Evolutionary conservation across 2,329 filamentous ascomycete genomes (phyloP).

Genomic region (Parastagonospora nodorum): DNA sequence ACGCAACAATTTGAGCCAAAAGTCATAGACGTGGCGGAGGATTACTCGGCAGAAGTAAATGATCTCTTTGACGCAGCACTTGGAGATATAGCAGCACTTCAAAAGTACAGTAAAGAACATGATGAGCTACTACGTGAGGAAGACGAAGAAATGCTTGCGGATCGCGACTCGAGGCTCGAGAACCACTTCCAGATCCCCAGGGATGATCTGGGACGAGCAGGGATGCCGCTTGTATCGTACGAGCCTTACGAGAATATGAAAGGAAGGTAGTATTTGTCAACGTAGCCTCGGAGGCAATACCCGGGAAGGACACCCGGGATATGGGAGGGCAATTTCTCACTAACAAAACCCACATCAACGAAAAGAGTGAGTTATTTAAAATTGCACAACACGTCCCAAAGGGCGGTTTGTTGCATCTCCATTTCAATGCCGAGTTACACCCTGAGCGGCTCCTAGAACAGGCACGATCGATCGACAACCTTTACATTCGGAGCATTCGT

Average conservation of each 20-base stretch:
- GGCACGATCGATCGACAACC: conserved; percentile 56
- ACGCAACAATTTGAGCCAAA: conserved; percentile 15
- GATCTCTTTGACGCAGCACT: conserved; percentile 13
- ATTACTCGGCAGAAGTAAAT: background rate
- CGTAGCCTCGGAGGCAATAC: conserved; percentile 48
- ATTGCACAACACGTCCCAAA: conserved; percentile 69
- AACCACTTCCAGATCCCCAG: conserved; percentile 3
- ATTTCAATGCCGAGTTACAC: conserved; percentile 76
- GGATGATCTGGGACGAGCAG: conserved; percentile 30
- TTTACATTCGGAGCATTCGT: conserved; percentile 70
- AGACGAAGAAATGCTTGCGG: conserved; percentile 42
- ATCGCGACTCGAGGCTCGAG: conserved; percentile 33
- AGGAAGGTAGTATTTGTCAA: conserved; percentile 50
- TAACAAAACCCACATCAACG: conserved; percentile 51
- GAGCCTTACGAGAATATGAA: conserved; percentile 50
- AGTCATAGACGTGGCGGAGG: conserved; percentile 2
- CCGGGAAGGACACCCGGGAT: conserved; percentile 45
- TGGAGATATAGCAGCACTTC: background rate
- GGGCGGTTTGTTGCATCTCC: conserved; percentile 73
- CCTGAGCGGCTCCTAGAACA: conserved; percentile 65
- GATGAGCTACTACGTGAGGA: conserved; percentile 39
- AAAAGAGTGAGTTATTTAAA: conserved; percentile 61
- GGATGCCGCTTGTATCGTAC: conserved; percentile 43
- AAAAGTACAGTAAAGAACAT: conserved; percentile 28
- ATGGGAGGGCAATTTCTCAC: conserved; percentile 55